Conservation (phyloP, 179 eudicot genomes). For the Camellia oleifera region DNA sequence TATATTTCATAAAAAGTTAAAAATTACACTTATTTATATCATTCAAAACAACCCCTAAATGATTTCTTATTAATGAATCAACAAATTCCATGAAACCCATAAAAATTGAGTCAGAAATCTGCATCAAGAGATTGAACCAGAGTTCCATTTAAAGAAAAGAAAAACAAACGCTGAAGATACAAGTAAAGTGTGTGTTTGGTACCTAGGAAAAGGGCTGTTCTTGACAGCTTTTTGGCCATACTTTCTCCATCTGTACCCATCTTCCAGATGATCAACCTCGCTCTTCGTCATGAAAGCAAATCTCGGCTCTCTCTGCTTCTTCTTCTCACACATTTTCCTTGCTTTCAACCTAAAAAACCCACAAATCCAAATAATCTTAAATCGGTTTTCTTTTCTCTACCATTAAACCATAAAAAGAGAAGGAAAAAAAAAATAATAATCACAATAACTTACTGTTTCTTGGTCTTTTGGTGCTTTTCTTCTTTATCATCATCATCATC, state of each 20-base stretch:
- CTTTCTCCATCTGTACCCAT: conserved; percentile 68
- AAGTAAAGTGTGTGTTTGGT: not conserved
- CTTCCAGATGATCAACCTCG: conserved; percentile 66
- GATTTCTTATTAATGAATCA: too few relatives aligned
- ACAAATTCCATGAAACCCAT: not conserved
- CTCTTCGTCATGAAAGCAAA: conserved; percentile 67
- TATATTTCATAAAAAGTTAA: too few relatives aligned
- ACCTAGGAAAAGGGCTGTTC: conserved; percentile 67
- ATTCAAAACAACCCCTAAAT: too few relatives aligned
- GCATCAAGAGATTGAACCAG: not conserved
- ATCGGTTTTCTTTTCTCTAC: not conserved
- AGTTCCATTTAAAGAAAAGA: not conserved
- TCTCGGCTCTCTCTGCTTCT: conserved; percentile 39
- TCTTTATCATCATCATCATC: conserved; percentile 22
- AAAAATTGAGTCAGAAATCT: not conserved
- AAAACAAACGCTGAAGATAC: not conserved
- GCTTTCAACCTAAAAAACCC: conserved; percentile 30
- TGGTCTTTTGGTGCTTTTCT: conserved; percentile 19
- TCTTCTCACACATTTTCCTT: conserved; percentile 37
- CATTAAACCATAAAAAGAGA: not conserved
- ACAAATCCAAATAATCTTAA: not conserved
- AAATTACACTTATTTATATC: too few relatives aligned
- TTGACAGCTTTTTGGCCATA: conserved; percentile 73
- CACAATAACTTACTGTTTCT: conserved; percentile 33
- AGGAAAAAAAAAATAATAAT: not conserved